Percentiles rank a stretch among this genome's conserved stretches.
Conservation (phyloP, 345 rosid genomes). For the Excoecaria agallocha region DNA sequence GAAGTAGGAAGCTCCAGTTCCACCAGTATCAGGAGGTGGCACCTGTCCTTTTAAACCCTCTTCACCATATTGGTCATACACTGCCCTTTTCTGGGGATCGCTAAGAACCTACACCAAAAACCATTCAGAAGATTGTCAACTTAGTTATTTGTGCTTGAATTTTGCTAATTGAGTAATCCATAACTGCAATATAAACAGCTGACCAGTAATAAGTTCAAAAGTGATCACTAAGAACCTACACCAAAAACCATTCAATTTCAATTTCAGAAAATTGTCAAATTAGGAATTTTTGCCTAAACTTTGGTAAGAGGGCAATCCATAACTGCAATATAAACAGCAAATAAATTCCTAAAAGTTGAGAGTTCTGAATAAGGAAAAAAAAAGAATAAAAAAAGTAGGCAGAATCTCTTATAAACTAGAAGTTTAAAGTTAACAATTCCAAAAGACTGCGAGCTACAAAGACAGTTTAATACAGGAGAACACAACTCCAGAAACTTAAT, state of each 20-base stretch:
- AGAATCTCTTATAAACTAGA: background rate
- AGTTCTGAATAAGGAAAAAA: background rate
- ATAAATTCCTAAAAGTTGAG: background rate
- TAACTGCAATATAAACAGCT: background rate
- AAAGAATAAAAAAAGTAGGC: too few species aligned
- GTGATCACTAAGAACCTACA: conserved; percentile 29
- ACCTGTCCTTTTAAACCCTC: conserved; percentile 32
- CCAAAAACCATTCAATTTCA: background rate
- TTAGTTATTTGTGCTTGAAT: background rate
- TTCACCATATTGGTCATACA: conserved; percentile 33
- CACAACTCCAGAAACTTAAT: background rate
- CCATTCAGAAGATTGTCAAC: background rate
- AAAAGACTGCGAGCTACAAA: background rate
- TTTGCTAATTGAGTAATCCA: background rate
- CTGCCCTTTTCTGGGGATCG: conserved; percentile 27
- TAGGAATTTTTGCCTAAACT: background rate
- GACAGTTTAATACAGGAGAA: background rate
- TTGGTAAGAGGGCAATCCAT: background rate
- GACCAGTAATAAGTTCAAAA: background rate
- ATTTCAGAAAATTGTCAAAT: background rate
- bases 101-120: conserved; percentile 22
- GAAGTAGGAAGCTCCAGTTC: conserved; percentile 15
- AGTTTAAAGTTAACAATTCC: too few species aligned
- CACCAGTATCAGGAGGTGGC: conserved; percentile 20
- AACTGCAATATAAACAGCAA: background rate